Conservation (phyloP, 2,329 filamentous ascomycete species). For the Aspergillus versicolor region DNA sequence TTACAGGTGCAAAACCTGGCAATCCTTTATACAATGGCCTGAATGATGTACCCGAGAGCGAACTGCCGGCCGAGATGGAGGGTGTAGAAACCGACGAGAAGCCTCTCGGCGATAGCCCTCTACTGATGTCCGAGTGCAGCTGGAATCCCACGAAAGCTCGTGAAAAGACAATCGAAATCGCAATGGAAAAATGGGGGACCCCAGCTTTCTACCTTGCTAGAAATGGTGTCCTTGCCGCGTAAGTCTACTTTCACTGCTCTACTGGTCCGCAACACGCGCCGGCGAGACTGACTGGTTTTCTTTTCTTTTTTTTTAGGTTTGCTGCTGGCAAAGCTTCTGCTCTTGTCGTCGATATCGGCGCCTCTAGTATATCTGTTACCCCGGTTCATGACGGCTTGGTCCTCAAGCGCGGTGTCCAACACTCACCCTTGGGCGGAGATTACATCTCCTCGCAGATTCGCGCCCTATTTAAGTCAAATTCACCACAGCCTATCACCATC, state of each 20-base stretch:
- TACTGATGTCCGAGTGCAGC: conserved; percentile 89
- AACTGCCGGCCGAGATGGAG: conserved; percentile 62
- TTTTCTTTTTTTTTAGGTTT: conserved; percentile 52
- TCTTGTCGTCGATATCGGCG: conserved; percentile 87
- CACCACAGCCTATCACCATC: conserved; percentile 68
- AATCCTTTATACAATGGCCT: conserved; percentile 74
- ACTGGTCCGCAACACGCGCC: neutral
- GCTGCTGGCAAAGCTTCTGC: conserved; percentile 91
- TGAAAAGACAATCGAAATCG: conserved; percentile 92
- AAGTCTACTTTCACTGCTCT: conserved; percentile 29
- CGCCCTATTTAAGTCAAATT: conserved; percentile 68
- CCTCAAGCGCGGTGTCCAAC: conserved; percentile 83
- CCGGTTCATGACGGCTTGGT: conserved; percentile 94
- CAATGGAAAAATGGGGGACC: conserved; percentile 94
- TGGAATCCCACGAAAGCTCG: conserved; percentile 88
- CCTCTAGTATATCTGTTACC: conserved; percentile 82
- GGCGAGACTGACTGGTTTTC: conserved; percentile 5
- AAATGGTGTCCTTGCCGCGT: conserved; percentile 82
- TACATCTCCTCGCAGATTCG: conserved; percentile 90
- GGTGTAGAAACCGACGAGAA: conserved; percentile 66
- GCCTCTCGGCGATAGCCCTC: conserved; percentile 80
- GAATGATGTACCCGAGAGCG: conserved; percentile 64
- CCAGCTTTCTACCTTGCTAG: conserved; percentile 93
- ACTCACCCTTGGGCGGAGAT: conserved; percentile 80
- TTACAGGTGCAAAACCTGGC: conserved; percentile 73